Conservation (phyloP, 441 rosid species). For the Pelargonium australe region DNA sequence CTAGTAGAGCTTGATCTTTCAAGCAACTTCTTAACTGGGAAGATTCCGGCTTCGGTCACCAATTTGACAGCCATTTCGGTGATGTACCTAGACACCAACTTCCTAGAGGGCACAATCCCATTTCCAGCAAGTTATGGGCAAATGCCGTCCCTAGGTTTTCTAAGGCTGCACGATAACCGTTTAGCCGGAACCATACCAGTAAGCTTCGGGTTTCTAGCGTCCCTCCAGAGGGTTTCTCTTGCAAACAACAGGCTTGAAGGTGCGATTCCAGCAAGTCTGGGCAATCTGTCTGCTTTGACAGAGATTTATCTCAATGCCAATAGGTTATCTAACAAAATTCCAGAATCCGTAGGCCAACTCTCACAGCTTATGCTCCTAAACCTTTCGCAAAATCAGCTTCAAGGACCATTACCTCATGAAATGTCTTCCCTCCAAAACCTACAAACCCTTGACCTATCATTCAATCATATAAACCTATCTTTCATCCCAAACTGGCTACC, state of each 20-base stretch:
- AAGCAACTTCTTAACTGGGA: conserved; percentile 31
- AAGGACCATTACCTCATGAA: conserved; percentile 37
- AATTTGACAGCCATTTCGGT: conserved; percentile 32
- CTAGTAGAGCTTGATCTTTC: conserved; percentile 45
- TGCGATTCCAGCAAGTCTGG: conserved; percentile 38
- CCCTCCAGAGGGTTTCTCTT: conserved; percentile 44
- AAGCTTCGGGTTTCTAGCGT: conserved; percentile 28
- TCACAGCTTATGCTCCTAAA: conserved; percentile 31
- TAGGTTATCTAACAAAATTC: conserved; percentile 31
- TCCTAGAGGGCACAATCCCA: conserved; percentile 36
- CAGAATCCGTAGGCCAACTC: conserved; percentile 33
- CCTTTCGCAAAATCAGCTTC: conserved; percentile 37
- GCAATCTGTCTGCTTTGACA: conserved; percentile 34
- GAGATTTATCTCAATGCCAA: conserved; percentile 45
- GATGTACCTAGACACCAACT: conserved; percentile 40
- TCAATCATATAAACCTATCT: conserved; percentile 37
- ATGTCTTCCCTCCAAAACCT: conserved; percentile 41
- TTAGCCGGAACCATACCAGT: conserved; percentile 37
- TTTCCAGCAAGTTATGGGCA: conserved; percentile 32
- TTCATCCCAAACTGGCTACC: conserved; percentile 35
- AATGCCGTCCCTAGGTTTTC: conserved; percentile 36
- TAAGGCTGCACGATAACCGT: conserved; percentile 40
- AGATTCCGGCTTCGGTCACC: conserved; percentile 35
- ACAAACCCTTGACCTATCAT: conserved; percentile 44
- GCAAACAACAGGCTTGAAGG: conserved; percentile 45